phyloP scores from a whole-genome alignment of 306 rosid genomes.

The Abrus pulchellus region DNA sequence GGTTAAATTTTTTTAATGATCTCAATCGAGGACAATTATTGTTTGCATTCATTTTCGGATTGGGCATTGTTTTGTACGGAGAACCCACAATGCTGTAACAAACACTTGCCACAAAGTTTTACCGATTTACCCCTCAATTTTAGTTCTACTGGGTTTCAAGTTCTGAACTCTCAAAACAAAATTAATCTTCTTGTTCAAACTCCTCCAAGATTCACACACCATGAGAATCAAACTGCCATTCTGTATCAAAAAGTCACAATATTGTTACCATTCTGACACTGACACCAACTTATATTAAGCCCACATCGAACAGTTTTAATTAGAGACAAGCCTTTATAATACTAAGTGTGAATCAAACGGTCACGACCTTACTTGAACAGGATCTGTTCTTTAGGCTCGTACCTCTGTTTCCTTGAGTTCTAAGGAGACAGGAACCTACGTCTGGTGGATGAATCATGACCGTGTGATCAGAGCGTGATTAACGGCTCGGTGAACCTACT shows the following conservation, averaged over 20 bases:
- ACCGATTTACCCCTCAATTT: not conserved
- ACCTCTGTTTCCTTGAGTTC: slow-evolving; percentile 34
- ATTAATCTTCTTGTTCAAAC: too few relatives aligned
- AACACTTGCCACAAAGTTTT: too few relatives aligned
- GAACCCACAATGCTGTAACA: too few relatives aligned
- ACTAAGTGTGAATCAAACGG: rapidly evolving
- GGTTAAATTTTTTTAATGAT: too few relatives aligned
- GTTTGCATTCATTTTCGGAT: too few relatives aligned
- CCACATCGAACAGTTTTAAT: not conserved
- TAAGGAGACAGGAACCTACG: slow-evolving; percentile 18
- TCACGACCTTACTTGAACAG: slow-evolving; percentile 36
- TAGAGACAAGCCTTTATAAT: not conserved
- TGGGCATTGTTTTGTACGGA: too few relatives aligned
- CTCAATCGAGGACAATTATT: too few relatives aligned
- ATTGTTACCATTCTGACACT: too few relatives aligned
- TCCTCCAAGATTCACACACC: not conserved
- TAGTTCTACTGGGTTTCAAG: not conserved
- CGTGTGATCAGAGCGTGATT: slow-evolving; percentile 43
- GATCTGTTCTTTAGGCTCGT: slow-evolving; percentile 37
- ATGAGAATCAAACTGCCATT: not conserved
- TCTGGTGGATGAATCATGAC: slow-evolving; percentile 36
- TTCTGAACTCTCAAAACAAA: not conserved
- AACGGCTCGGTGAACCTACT: not conserved
- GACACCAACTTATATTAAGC: not conserved
- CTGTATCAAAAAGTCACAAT: not conserved